These are phyloP conservation scores for Dactylellina parvicollis DNA, from an alignment of 2,329 filamentous ascomycete genomes.

Conservation along the genomic window DNA sequence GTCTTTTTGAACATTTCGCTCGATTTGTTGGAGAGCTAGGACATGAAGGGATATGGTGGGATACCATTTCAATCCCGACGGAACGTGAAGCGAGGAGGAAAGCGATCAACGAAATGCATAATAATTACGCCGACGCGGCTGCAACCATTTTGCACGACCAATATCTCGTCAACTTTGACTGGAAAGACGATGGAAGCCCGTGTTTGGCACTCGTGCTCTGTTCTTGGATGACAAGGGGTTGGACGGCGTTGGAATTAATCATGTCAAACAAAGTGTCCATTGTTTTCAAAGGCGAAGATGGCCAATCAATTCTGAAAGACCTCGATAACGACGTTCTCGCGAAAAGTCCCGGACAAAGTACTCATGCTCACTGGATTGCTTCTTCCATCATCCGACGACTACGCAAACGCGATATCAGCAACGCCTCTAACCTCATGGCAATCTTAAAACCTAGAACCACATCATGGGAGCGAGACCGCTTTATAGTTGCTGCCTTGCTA, in stretches of 20 bases:
- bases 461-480: constrained; percentile 55
- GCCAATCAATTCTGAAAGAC: constrained; percentile 21
- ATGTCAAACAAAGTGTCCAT: constrained; percentile 53
- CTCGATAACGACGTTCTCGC: constrained; percentile 46
- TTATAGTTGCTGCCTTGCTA: constrained; percentile 56
- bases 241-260: constrained; percentile 57
- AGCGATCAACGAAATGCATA: constrained; percentile 58
- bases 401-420: constrained; percentile 8
- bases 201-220: constrained; percentile 57
- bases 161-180: constrained; percentile 54
- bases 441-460: constrained; percentile 56
- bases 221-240: constrained; percentile 57
- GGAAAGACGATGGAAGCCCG: constrained; percentile 54
- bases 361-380: constrained; percentile 21
- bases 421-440: constrained; percentile 55
- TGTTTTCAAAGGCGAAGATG: constrained; percentile 8
- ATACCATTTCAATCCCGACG: constrained; percentile 58
- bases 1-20: constrained; percentile 57
- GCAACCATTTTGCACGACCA: constrained; percentile 55
- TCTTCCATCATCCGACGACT: constrained; percentile 21
- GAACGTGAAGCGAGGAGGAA: constrained; percentile 42
- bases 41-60: constrained; percentile 59
- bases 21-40: constrained; percentile 42
- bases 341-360: not conserved
- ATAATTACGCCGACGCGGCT: constrained; percentile 57